Percentiles rank a stretch among this genome's conserved stretches.
phyloP scores from a whole-genome alignment of 2,329 filamentous ascomycete species.

The Diatrype stigma region DNA sequence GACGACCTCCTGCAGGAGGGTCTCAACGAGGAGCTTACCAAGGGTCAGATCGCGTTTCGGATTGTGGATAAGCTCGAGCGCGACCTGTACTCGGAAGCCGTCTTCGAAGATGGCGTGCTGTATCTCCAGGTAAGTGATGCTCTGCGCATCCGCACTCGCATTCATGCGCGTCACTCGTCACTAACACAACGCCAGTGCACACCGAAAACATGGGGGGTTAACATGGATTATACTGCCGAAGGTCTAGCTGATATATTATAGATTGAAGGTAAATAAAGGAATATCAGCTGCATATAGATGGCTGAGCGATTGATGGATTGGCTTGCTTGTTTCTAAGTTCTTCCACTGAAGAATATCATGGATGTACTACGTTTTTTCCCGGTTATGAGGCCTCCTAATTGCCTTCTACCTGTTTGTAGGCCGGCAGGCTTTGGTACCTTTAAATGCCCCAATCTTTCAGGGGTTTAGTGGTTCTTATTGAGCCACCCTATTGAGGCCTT shows the following conservation, averaged over 20 bases:
- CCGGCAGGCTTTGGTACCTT: too few species aligned
- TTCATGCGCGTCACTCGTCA: not conserved
- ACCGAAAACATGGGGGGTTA: slow-evolving; percentile 17
- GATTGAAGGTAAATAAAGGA: not conserved
- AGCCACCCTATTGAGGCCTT: too few species aligned
- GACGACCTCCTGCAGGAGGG: slow-evolving; percentile 48
- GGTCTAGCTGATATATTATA: slow-evolving; percentile 24
- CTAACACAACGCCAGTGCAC: slow-evolving; percentile 14
- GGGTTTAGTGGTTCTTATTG: too few species aligned
- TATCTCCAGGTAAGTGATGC: slow-evolving; percentile 43
- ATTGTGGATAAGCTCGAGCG: slow-evolving; percentile 42
- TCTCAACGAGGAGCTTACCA: slow-evolving; percentile 42
- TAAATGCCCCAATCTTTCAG: too few species aligned
- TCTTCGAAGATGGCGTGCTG: slow-evolving; percentile 44
- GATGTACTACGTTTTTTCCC: too few species aligned
- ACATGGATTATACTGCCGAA: slow-evolving; percentile 15
- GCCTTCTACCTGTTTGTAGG: too few species aligned
- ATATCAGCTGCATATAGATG: too few species aligned
- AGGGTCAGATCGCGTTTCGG: slow-evolving; percentile 39
- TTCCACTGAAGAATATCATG: too few species aligned
- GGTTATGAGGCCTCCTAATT: too few species aligned
- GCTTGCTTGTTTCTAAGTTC: too few species aligned
- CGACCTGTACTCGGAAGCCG: slow-evolving; percentile 39
- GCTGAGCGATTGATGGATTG: too few species aligned
- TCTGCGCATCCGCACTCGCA: not conserved